These are phyloP conservation scores for Picochlorum sp. DNA, from an alignment of 139 green algal species.

Conservation along the genomic window DNA sequence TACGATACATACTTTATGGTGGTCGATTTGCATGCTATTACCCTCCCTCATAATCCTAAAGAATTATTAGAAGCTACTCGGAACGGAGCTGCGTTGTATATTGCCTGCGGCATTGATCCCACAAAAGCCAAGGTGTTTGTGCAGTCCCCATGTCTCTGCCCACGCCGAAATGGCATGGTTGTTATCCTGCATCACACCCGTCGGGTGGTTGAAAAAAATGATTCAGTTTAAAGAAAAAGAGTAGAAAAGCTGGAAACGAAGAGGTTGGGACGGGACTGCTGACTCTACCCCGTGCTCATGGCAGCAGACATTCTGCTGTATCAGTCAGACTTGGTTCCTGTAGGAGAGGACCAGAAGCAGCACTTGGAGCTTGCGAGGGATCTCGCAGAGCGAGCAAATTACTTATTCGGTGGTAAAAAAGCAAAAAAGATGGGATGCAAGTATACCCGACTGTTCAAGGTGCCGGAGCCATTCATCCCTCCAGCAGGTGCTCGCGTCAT, in stretches of 20 bases:
- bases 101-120: conserved; percentile 88
- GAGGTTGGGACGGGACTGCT: conserved; percentile 83
- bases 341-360: conserved; percentile 97
- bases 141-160: conserved; percentile 79
- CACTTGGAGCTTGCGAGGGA: conserved; percentile 68
- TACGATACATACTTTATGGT: conserved; percentile 94
- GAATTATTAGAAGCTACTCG: conserved; percentile 67
- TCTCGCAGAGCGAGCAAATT: conserved; percentile 77
- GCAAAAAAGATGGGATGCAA: conserved; percentile 96
- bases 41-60: conserved; percentile 74
- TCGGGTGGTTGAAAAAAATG: conserved; percentile 93
- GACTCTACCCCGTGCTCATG: conserved; percentile 98
- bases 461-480: conserved; percentile 90
- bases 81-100: conserved; percentile 79
- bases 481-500: conserved; percentile 89
- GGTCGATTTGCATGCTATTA: conserved; percentile 96
- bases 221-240: conserved; percentile 98
- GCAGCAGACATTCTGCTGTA: conserved; percentile 98
- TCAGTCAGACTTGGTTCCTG: conserved; percentile 92
- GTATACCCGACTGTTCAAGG: conserved; percentile 64
- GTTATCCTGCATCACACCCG: conserved; percentile 82
- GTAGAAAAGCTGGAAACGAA: conserved; percentile 53
- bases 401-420: conserved; percentile 78
- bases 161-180: conserved; percentile 92
- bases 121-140: conserved; percentile 68